phyloP scores from a whole-genome alignment of 129 eudicot genomes.

The Tanacetum coccineum region DNA sequence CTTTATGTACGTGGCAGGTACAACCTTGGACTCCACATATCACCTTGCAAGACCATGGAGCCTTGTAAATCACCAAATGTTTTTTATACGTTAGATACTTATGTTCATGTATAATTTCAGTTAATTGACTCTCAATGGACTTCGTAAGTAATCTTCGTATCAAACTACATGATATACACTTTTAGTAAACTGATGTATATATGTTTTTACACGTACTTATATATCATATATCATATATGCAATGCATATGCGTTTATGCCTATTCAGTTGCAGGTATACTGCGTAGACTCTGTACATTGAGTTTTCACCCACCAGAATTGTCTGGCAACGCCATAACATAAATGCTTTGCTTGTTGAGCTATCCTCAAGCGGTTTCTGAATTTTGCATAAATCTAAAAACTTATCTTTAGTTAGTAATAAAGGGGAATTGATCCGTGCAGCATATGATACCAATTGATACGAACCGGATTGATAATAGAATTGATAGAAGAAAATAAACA shows the following conservation, averaged over 20 bases:
- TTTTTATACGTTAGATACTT: too few relatives aligned
- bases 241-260: neutral
- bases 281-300: neutral
- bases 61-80: too few relatives aligned
- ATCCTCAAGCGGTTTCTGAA: too few relatives aligned
- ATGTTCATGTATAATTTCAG: constrained; percentile 1
- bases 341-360: neutral
- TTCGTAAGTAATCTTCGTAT: constrained; percentile 12
- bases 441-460: too few relatives aligned
- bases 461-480: too few relatives aligned
- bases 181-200: constrained; percentile 1
- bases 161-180: constrained; percentile 4
- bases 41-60: too few relatives aligned
- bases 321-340: neutral
- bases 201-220: neutral
- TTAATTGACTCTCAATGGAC: neutral
- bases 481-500: too few relatives aligned
- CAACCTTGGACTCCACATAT: too few relatives aligned
- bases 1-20: too few relatives aligned
- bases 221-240: neutral
- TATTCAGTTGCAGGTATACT: neutral
- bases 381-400: too few relatives aligned
- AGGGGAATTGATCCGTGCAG: too few relatives aligned
- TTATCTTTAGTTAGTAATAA: too few relatives aligned
- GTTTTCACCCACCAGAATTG: neutral